These are phyloP conservation scores for Cryptococcus hybrid DNA, from an alignment of 1,284 basidiomycete genomes.

Conservation along the genomic window DNA sequence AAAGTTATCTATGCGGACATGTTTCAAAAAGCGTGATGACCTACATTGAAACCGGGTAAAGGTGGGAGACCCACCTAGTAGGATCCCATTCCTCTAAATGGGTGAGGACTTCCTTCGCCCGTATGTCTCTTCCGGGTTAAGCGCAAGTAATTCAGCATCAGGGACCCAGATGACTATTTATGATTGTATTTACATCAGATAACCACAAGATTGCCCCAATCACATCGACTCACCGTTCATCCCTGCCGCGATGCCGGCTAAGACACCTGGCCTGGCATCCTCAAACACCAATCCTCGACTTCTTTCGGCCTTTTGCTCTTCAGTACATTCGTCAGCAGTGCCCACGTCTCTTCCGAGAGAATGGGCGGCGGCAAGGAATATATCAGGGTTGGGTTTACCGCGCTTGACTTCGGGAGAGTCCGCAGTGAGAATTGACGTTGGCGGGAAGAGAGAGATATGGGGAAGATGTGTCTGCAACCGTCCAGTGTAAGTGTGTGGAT, in stretches of 20 bases:
- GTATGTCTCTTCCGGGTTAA: conserved; percentile 38
- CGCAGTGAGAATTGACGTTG: conserved; percentile 40
- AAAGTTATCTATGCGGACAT: not conserved
- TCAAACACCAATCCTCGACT: conserved; percentile 48
- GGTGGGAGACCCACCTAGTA: conserved; percentile 41
- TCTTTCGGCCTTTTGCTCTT: conserved; percentile 36
- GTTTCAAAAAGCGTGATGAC: not conserved
- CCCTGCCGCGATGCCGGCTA: conserved; percentile 47
- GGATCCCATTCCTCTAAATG: conserved; percentile 44
- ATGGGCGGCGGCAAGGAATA: conserved; percentile 48
- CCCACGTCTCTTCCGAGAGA: conserved; percentile 23
- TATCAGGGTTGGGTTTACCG: conserved; percentile 40
- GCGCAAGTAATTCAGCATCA: conserved; percentile 39
- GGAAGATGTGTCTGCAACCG: conserved; percentile 43
- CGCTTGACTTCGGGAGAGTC: not conserved
- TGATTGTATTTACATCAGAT: not conserved
- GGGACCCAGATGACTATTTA: conserved; percentile 49
- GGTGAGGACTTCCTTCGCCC: conserved; percentile 40
- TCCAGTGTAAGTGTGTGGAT: not conserved
- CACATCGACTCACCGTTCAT: conserved; percentile 46
- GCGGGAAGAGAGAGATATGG: conserved; percentile 44
- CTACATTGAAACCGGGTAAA: conserved; percentile 14
- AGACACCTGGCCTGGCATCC: conserved; percentile 46
- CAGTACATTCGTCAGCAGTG: conserved; percentile 28
- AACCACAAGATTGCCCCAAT: too few species aligned